Base-by-base conservation (phyloP, 768 basidiomycete species). In the Lentinus tigrinus region DNA sequence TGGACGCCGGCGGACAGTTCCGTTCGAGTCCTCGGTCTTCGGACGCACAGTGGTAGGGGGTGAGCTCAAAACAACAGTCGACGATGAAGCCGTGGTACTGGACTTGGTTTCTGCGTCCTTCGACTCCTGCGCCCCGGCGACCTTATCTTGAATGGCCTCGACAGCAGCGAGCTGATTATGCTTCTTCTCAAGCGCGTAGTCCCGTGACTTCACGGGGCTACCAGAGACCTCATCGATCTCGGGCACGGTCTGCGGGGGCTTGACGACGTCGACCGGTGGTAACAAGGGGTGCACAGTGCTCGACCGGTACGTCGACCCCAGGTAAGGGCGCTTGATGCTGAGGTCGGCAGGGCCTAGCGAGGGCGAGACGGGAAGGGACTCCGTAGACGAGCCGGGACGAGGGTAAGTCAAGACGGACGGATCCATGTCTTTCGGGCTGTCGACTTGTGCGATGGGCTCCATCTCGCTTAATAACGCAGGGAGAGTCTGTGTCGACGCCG, bases 381-480 rank as follows among this genome's bases (percentile, higher is more conserved):
- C 90, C 7, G 92, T 93, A 13, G 88, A 89, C 51, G 82, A 79
- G 11, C 81, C 85, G 16, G 93, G 90, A 47, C 93, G 82, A 23
- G 85, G 88, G 71, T 94, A 87, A 17, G 76, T 77, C 63, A 88
- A 74, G 37, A 95, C 93, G 16, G 88, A 89, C 7, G 84, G 85
- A 67, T 92, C 89, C 80, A 87, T 82, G 66, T 89, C 75, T 16
- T 66, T 61, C 2, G 80, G 78, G 56, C 80, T 81, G 72, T 70
- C 57, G 34, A 58, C 23, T 28, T 47, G 55, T 6, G 52, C 40
- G 57, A 67, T 48, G 60, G 60, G 57, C 31, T 37, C 60, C 60
- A 61, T 56, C 21, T 43, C 57, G 38, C 44, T 53, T 54, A 69
- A 39, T 16, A 69, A 53, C 3, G 63, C 69, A 16, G 77, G 78